A percentile compares a stretch with the other conserved stretches of the same genome.
Evolutionary conservation across 1,139 yeast species (phyloP).

Genomic region (Saccharomyces hybrid): DNA sequence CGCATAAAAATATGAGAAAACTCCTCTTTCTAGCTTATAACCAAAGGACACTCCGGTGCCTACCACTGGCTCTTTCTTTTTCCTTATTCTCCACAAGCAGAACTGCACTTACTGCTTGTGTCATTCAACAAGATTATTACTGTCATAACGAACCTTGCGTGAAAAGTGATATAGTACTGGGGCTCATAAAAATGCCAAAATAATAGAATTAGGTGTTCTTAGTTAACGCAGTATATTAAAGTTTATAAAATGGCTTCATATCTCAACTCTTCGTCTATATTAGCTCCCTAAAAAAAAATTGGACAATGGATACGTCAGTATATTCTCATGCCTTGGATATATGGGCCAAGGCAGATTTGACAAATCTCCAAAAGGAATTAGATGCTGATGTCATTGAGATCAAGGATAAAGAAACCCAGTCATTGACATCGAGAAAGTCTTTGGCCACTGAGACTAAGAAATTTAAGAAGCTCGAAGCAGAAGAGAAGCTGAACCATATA

Average conservation of each 20-base stretch:
- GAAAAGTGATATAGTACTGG: background rate
- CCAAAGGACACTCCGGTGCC: background rate
- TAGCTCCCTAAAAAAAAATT: background rate
- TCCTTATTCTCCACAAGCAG: background rate
- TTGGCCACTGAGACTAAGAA: slow-evolving; percentile 77
- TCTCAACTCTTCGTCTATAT: background rate
- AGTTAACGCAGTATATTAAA: background rate
- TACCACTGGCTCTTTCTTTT: background rate
- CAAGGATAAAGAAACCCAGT: slow-evolving; percentile 59
- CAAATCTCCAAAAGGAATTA: slow-evolving; percentile 58
- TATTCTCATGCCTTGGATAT: slow-evolving; percentile 61
- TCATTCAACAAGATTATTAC: background rate
- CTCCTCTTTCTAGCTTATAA: background rate
- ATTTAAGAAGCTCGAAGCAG: slow-evolving; percentile 64
- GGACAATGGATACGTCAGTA: slow-evolving; percentile 24
- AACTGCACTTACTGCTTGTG: background rate
- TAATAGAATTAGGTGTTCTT: background rate
- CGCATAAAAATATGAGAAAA: too few relatives aligned
- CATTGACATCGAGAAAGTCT: slow-evolving; percentile 62
- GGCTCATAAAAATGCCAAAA: background rate
- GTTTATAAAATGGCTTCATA: background rate
- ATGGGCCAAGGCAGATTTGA: slow-evolving; percentile 72
- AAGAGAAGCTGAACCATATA: slow-evolving; percentile 51
- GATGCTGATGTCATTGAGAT: slow-evolving; percentile 72
- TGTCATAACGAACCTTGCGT: background rate